Base-by-base conservation (phyloP, 345 rosid genomes). In the Adansonia digitata region DNA sequence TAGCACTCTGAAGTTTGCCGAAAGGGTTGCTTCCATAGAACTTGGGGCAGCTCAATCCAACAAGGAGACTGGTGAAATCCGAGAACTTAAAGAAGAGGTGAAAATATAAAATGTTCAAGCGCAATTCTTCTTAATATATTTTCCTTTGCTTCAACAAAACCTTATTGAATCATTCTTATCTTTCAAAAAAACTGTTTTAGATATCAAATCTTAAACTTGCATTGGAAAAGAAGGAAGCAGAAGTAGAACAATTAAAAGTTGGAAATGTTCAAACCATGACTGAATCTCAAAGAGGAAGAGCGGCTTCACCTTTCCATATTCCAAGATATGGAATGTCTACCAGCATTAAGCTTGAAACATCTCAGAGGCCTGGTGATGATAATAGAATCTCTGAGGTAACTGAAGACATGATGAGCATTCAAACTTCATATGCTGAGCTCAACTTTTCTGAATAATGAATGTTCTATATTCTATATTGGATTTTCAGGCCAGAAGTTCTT, bases 1-100 rank as follows among this genome's bases (percentile, higher is more conserved):
- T 37, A 95, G 99, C 77, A 95, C 99, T 0, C 94, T 95, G 48
- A 93, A 95, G 85, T 95, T 95, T 74, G 97, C 98, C 1, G 98
- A 95, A 86, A 88, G 99, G 76, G 99, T 93, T 68, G 91, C 99
- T 2, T 87, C 97, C 27, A 86, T 95, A 42, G 99, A 95, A 76
- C 94, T 95, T 7, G 99, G 99, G 22, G 97, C 99, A 62, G 99
- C 99, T 77, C 80, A 85, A 62, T 84, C 97, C 15, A 95, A 95
- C 82, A 95, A 93, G 78, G 99, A 95, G 85, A 89, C 90, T 35
- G 97, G 98, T 15, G 97, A 95, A 80, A 88, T 93, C 24, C 85
- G 91, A 73, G 91, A 93, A 70, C 93, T 95, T 55, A 95, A 90
- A 69, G 99, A 93, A 53, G 98, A 95, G 99, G 99, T 93, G 71